Base-by-base conservation (phyloP, 1,284 basidiomycete species). In the Microbotryum scabiosae region DNA sequence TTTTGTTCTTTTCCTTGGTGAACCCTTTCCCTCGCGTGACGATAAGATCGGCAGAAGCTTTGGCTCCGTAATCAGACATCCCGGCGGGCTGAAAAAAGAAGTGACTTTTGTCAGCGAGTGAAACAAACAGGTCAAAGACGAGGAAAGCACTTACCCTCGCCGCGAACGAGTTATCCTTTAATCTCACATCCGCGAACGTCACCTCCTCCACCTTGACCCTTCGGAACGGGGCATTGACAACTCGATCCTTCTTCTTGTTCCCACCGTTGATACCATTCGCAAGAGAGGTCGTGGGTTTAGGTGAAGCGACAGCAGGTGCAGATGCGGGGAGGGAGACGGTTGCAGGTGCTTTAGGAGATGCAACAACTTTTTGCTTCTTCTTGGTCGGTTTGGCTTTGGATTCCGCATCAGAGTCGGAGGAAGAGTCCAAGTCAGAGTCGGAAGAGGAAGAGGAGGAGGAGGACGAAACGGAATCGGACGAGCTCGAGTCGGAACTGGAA, bases 1-100 rank as follows among this genome's bases (percentile, higher is more conserved):
- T 97, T 83, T 98, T 98, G 79, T 97, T 97, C 79, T 98, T 97
- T 80, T 97, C 94, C 62, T 97, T 98, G 58, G 91, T 83, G 80
- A 98, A 98, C 9, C 90, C 89, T 53, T 88, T 87, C 14, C 94
- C 94, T 7, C 90, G 83, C 3, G 94, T 97, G 25, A 93, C 88
- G 68, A 96, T 87, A 62, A 98, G 78, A 76, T 97, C 94, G 52
- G 82, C 80, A 63, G 85, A 84, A 0, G 94, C 94, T 59, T 81
- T 82, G 21, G 85, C 86, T 36, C 94, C 94, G 73, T 96, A 98
- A 73, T 97, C 94, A 67, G 85, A 85, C 23, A 70, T 69, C 4
- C 80, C 77, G 3, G 81, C 84, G 61, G 80, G 78, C 85, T 88
- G 66, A 10, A 10, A 20, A 5, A 26, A 21, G 25, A n/a, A 14